Percentiles rank a stretch among this genome's conserved stretches.
phyloP scores from a whole-genome alignment of 345 rosid genomes.

The Fremontodendron californicum region DNA sequence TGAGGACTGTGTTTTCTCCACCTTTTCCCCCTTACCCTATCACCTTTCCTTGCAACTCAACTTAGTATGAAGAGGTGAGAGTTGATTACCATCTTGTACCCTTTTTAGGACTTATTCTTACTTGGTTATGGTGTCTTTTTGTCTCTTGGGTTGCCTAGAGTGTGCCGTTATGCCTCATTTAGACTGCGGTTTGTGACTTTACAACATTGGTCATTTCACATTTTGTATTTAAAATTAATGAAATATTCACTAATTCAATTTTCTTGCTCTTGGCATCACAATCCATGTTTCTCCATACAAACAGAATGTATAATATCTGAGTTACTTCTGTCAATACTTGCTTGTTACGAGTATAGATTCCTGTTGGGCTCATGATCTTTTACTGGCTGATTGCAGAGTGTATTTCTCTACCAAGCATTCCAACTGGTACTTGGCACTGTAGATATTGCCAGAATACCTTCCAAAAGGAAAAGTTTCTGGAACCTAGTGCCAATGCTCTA shows the following conservation, averaged over 20 bases:
- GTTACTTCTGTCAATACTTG: neutral
- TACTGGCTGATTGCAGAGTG: constrained; percentile 39
- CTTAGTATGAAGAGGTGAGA: neutral
- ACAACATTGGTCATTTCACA: neutral
- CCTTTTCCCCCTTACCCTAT: neutral
- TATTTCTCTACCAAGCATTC: constrained; percentile 44
- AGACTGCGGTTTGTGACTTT: neutral
- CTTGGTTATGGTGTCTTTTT: neutral
- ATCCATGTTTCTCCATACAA: neutral
- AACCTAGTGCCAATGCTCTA: constrained; percentile 62
- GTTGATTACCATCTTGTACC: neutral
- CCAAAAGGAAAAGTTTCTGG: constrained; percentile 63
- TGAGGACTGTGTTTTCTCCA: neutral
- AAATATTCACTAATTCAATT: neutral
- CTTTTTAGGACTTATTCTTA: neutral
- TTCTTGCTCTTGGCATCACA: neutral
- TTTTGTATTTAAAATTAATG: neutral
- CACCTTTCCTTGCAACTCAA: neutral
- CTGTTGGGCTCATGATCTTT: neutral
- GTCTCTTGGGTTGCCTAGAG: neutral
- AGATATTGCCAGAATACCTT: constrained; percentile 56
- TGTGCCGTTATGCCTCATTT: no score
- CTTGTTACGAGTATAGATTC: constrained; percentile 2
- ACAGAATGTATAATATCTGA: neutral
- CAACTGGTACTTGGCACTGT: constrained; percentile 79